phyloP scores from a whole-genome alignment of 257 asterid genomes.

The Pogostemon cablin region DNA sequence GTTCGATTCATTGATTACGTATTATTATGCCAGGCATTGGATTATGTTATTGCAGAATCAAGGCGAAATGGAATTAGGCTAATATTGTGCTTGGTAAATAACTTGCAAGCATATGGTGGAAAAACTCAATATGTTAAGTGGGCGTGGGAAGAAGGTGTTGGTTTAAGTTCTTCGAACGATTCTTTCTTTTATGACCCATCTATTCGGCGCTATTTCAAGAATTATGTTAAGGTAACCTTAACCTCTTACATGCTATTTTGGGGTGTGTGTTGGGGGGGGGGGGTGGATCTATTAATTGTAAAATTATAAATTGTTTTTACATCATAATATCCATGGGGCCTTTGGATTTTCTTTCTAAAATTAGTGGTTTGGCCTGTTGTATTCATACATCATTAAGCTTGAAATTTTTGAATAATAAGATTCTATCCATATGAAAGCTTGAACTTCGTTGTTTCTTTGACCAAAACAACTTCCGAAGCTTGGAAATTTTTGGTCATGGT shows the following conservation, averaged over 20 bases:
- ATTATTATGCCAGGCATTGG: conserved; percentile 69
- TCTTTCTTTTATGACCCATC: conserved; percentile 98
- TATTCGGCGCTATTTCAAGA: conserved; percentile 84
- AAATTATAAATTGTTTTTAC: conserved; percentile 23
- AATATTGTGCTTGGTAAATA: conserved; percentile 78
- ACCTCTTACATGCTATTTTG: conserved; percentile 20
- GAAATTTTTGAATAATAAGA: conserved; percentile 27
- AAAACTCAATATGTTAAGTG: conserved; percentile 95
- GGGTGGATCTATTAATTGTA: not conserved
- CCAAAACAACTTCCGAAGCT: conserved; percentile 8
- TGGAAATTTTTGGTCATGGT: not conserved
- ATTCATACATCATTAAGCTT: conserved; percentile 31
- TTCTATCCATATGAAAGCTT: conserved; percentile 18
- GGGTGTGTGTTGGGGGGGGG: not conserved
- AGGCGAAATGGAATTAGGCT: conserved; percentile 74
- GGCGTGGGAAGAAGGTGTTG: conserved; percentile 99
- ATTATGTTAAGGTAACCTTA: conserved; percentile 73
- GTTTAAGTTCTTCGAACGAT: conserved; percentile 91
- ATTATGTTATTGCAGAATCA: conserved; percentile 91
- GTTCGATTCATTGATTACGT: conserved; percentile 19
- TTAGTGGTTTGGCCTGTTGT: conserved; percentile 28
- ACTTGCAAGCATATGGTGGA: conserved; percentile 97
- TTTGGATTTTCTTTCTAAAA: conserved; percentile 30
- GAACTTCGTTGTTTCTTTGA: not conserved
- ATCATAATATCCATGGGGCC: conserved; percentile 8